phyloP scores from a whole-genome alignment of 805 yeast genomes.

The Ogataea corticis region DNA sequence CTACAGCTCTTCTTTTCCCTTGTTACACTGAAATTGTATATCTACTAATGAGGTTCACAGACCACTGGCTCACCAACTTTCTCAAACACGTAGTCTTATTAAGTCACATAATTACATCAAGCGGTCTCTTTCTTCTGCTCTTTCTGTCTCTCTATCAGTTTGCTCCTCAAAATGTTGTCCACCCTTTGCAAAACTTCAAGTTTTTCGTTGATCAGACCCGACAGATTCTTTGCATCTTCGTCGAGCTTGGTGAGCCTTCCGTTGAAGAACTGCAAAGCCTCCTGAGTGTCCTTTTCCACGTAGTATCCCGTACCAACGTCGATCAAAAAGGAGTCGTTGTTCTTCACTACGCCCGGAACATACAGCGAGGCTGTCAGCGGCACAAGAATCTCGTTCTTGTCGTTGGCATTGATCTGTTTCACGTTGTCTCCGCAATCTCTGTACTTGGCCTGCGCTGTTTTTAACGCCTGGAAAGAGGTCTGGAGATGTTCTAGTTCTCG shows the following conservation, averaged over 20 bases:
- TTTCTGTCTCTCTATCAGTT: constrained; percentile 48
- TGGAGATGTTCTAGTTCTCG: constrained; percentile 85
- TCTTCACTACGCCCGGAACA: constrained; percentile 77
- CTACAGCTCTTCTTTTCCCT: no score
- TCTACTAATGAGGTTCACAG: no score
- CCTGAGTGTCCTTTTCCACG: constrained; percentile 72
- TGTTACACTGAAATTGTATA: not conserved
- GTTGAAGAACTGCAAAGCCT: constrained; percentile 71
- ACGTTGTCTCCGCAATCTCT: constrained; percentile 78
- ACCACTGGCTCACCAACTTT: no score
- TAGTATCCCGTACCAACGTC: constrained; percentile 97
- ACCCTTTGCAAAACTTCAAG: constrained; percentile 60
- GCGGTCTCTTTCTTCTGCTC: constrained; percentile 12
- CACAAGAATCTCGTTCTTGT: constrained; percentile 61
- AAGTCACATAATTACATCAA: not conserved
- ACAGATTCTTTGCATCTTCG: constrained; percentile 71
- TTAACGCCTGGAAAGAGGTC: constrained; percentile 79
- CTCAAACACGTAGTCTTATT: not conserved
- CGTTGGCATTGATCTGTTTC: constrained; percentile 43
- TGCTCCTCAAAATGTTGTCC: constrained; percentile 55
- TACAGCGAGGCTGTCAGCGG: constrained; percentile 90
- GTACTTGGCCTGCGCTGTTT: constrained; percentile 79
- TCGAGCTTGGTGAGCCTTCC: constrained; percentile 70
- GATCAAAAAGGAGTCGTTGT: constrained; percentile 72
- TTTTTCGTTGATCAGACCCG: constrained; percentile 74